These are phyloP conservation scores for Apiospora koreana DNA, from an alignment of 2,329 filamentous ascomycete species.

Conservation along the genomic window DNA sequence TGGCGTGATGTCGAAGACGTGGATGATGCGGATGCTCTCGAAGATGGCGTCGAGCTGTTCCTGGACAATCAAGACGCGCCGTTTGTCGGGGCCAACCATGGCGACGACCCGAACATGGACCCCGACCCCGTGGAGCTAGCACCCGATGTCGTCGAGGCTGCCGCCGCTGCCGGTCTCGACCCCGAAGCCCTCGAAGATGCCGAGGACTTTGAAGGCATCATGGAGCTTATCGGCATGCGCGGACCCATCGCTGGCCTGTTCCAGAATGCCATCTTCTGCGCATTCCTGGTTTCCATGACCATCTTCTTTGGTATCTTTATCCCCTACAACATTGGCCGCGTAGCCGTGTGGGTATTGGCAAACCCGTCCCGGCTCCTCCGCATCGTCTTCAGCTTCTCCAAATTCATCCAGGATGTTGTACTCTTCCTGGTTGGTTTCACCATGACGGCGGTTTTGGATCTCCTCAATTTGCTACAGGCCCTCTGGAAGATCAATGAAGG, in stretches of 20 bases:
- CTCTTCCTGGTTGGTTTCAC: conserved; percentile 64
- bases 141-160: conserved; percentile 63
- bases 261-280: conserved; percentile 94
- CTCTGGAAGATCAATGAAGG: conserved; percentile 33
- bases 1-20: conserved; percentile 56
- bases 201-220: conserved; percentile 93
- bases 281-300: conserved; percentile 84
- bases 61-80: conserved; percentile 44
- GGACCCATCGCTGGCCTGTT: conserved; percentile 86
- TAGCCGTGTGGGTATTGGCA: conserved; percentile 76
- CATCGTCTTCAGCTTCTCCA: conserved; percentile 72
- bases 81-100: conserved; percentile 38
- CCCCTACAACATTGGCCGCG: conserved; percentile 88
- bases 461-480: conserved; percentile 39
- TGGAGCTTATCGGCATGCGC: conserved; percentile 96
- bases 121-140: conserved; percentile 37
- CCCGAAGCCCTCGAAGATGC: conserved; percentile 78
- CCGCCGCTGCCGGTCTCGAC: conserved; percentile 70
- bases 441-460: conserved; percentile 44
- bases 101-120: conserved; percentile 38
- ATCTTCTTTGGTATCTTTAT: conserved; percentile 85
- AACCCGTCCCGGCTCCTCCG: conserved; percentile 78
- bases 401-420: conserved; percentile 74
- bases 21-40: conserved; percentile 55
- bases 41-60: conserved; percentile 61